Percentiles rank a stretch among this genome's conserved stretches.
These are phyloP conservation scores for Marsdenia floribunda DNA, from an alignment of 257 asterid species.

Conservation along the genomic window DNA sequence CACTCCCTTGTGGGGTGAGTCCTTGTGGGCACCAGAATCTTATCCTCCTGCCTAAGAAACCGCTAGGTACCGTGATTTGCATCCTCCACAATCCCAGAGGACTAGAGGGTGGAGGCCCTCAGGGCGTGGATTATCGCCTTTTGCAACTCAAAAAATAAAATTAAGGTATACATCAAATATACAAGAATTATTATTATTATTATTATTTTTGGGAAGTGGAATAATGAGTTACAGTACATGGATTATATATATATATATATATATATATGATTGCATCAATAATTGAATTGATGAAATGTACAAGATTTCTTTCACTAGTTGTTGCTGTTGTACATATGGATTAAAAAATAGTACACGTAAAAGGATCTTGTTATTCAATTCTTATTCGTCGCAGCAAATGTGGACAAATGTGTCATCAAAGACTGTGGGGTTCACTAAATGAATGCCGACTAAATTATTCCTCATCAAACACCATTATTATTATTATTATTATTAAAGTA, in stretches of 20 bases:
- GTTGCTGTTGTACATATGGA: neutral
- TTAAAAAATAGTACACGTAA: neutral
- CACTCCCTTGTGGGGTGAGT: no score
- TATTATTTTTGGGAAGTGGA: neutral
- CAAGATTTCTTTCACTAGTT: neutral
- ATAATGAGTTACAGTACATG: neutral
- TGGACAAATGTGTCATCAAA: slow-evolving; percentile 12
- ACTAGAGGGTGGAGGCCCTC: no score
- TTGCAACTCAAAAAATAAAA: no score
- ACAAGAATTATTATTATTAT: no score
- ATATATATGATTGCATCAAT: slow-evolving; percentile 5
- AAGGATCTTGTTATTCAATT: neutral
- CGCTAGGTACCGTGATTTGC: no score
- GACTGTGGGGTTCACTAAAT: slow-evolving; percentile 12
- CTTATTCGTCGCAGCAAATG: neutral
- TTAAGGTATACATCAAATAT: no score
- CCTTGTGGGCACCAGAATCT: no score
- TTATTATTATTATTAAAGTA: neutral
- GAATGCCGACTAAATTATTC: neutral
- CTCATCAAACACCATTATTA: slow-evolving; percentile 12
- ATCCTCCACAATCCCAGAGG: no score
- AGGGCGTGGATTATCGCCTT: no score
- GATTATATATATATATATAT: no score
- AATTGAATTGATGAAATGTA: slow-evolving; percentile 1
- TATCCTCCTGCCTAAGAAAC: no score